Percentiles rank a stretch among this genome's conserved stretches.
Evolutionary conservation across 2,329 filamentous ascomycete genomes (phyloP).

Genomic region (Claviceps capensis): DNA sequence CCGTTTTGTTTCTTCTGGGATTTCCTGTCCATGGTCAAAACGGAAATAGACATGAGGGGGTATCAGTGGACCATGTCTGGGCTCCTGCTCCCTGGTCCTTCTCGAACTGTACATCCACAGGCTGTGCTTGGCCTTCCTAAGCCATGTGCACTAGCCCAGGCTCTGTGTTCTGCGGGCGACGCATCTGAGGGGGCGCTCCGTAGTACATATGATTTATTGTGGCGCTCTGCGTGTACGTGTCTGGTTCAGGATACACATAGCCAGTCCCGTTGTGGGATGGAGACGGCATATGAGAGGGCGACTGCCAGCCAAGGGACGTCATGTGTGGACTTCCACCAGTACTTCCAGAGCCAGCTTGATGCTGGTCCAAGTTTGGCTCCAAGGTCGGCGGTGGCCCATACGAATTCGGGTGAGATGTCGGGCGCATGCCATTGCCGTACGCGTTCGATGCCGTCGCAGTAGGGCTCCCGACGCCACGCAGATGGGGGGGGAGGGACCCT

Average conservation of each 20-base stretch:
- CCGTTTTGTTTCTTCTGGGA: background rate
- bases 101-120: background rate
- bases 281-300: conserved; percentile 61
- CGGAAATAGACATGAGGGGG: conserved; percentile 7
- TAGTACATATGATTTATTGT: conserved; percentile 62
- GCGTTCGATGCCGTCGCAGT: conserved; percentile 52
- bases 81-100: background rate
- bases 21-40: background rate
- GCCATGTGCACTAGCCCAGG: conserved; percentile 34
- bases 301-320: conserved; percentile 70
- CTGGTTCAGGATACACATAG: conserved; percentile 75
- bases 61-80: conserved; percentile 10
- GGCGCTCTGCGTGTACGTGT: conserved; percentile 49
- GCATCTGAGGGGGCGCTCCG: conserved; percentile 46
- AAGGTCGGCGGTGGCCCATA: conserved; percentile 77
- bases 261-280: conserved; percentile 52
- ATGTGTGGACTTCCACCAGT: conserved; percentile 80
- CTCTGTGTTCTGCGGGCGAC: conserved; percentile 64
- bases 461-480: conserved; percentile 63
- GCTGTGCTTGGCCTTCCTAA: conserved; percentile 13
- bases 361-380: conserved; percentile 72
- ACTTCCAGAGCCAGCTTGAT: conserved; percentile 52
- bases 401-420: conserved; percentile 74
- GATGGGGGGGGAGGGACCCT: conserved; percentile 68
- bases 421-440: conserved; percentile 35